Evolutionary conservation across 108 stramenopile genomes (phyloP).

Genomic region (Fistulifera solaris): DNA sequence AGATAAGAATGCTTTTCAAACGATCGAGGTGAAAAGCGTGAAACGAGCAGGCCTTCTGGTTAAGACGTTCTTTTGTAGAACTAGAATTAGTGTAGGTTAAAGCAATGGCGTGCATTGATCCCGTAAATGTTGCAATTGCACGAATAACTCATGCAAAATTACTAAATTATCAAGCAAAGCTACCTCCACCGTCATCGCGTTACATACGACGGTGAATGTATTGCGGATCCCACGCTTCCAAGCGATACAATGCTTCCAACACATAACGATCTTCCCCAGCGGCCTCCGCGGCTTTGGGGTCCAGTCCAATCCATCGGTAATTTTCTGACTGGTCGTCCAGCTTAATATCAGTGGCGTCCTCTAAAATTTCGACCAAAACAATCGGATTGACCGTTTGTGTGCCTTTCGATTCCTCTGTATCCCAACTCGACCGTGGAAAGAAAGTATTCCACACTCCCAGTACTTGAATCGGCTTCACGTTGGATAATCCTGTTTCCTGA

Average conservation of each 20-base stretch:
- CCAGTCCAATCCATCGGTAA: conserved; percentile 43
- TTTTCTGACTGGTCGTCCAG: conserved; percentile 43
- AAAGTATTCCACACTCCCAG: conserved; percentile 57
- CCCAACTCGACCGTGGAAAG: conserved; percentile 48
- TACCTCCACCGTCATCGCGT: too few species aligned
- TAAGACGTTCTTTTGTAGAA: too few species aligned
- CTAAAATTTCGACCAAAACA: conserved; percentile 47
- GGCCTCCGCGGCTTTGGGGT: conserved; percentile 30
- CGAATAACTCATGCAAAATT: too few species aligned
- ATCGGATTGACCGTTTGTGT: conserved; percentile 66
- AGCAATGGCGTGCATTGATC: too few species aligned
- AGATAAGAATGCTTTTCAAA: too few species aligned
- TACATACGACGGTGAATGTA: conserved; percentile 13
- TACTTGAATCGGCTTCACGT: conserved; percentile 45
- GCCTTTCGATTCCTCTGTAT: conserved; percentile 38
- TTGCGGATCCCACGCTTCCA: conserved; percentile 43
- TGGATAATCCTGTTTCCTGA: conserved; percentile 49
- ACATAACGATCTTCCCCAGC: conserved; percentile 53
- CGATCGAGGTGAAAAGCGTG: too few species aligned
- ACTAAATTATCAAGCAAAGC: too few species aligned
- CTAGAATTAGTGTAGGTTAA: too few species aligned
- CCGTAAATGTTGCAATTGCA: too few species aligned
- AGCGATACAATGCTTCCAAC: conserved; percentile 31
- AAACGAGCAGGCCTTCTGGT: too few species aligned
- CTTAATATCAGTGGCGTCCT: conserved; percentile 20